A percentile compares a stretch with the other conserved stretches of the same genome.
phyloP scores from a whole-genome alignment of 1,139 yeast genomes.

The Hemisphaericaspora subhashii region DNA sequence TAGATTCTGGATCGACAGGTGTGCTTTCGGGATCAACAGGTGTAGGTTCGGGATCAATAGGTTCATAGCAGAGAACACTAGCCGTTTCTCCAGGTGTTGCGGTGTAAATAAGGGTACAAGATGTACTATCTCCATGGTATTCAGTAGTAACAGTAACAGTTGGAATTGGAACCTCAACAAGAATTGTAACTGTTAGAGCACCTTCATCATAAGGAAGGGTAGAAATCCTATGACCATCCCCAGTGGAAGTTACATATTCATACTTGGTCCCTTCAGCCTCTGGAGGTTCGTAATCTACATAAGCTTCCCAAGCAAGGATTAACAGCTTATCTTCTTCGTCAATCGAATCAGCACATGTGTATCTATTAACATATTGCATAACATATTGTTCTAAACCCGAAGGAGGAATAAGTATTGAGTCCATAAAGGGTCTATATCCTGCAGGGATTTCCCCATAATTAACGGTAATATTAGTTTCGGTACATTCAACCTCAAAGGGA shows the following conservation, averaged over 20 bases:
- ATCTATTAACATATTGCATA: constrained; percentile 8
- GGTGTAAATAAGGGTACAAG: neutral
- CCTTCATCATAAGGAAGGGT: constrained; percentile 19
- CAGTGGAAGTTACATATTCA: constrained; percentile 11
- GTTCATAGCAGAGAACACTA: neutral
- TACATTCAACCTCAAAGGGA: constrained; percentile 17
- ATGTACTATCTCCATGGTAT: constrained; percentile 5
- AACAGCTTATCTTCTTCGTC: neutral
- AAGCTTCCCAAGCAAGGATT: constrained; percentile 9
- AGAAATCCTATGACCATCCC: constrained; percentile 12
- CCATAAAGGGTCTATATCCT: constrained; percentile 31
- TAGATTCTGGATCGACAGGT: neutral
- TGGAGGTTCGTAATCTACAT: constrained; percentile 11
- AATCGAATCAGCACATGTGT: constrained; percentile 9
- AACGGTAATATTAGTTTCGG: constrained; percentile 12
- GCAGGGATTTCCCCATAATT: constrained; percentile 25
- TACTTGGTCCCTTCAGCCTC: constrained; percentile 21
- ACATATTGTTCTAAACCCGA: neutral
- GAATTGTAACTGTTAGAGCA: constrained; percentile 12
- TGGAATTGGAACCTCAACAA: constrained; percentile 16
- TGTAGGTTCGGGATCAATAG: neutral
- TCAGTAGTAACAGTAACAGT: constrained; percentile 10
- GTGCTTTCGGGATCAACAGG: neutral
- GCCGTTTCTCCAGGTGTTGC: constrained; percentile 4
- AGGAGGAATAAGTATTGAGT: constrained; percentile 8